Conservation (phyloP, 2,329 filamentous ascomycete genomes). For the Aspergillus chevalieri region DNA sequence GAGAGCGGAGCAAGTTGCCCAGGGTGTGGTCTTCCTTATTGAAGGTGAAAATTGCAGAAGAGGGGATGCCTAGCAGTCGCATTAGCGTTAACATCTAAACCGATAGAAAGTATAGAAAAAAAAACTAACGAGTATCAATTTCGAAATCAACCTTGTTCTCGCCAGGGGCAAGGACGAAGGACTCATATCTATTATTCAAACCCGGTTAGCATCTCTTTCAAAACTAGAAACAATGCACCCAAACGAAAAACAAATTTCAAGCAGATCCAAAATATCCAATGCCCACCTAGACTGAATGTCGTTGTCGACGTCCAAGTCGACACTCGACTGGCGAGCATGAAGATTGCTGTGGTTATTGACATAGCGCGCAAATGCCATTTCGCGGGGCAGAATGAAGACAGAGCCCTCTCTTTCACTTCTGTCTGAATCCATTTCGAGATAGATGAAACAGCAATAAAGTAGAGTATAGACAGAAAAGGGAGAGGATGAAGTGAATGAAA, state of each 20-base stretch:
- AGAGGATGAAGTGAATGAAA: background rate
- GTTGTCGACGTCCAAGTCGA: conserved; percentile 10
- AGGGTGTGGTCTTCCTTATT: conserved; percentile 97
- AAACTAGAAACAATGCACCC: background rate
- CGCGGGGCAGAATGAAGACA: conserved; percentile 10
- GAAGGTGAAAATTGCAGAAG: conserved; percentile 90
- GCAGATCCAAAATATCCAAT: background rate
- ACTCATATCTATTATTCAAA: conserved; percentile 65
- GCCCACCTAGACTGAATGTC: conserved; percentile 18
- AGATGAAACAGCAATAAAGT: background rate
- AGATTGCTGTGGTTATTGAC: conserved; percentile 6
- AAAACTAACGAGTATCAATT: conserved; percentile 74
- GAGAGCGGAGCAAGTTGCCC: conserved; percentile 79
- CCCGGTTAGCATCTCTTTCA: conserved; percentile 6
- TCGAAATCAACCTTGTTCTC: conserved; percentile 92
- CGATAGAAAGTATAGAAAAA: background rate
- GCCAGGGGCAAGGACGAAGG: conserved; percentile 77
- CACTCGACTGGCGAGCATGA: conserved; percentile 14
- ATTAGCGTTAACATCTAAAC: background rate
- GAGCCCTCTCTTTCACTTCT: conserved; percentile 7
- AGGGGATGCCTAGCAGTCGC: conserved; percentile 65
- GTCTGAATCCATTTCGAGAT: background rate
- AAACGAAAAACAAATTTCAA: background rate
- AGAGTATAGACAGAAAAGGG: background rate
- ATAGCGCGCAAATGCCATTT: conserved; percentile 14